These are phyloP conservation scores for Nadsonia commutata DNA, from an alignment of 1,139 yeast genomes.

Conservation along the genomic window DNA sequence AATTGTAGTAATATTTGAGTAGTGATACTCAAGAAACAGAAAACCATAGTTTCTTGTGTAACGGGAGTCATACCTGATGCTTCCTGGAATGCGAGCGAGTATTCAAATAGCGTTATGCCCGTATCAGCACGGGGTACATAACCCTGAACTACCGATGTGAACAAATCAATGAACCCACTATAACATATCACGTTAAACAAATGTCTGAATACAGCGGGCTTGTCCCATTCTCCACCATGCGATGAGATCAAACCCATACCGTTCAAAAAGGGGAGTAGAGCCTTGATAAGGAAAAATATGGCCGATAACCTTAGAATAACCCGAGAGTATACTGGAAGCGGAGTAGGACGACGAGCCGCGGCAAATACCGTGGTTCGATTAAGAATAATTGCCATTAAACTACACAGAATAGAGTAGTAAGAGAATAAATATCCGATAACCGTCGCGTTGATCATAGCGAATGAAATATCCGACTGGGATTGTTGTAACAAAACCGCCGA, in stretches of 20 bases:
- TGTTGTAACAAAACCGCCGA: neutral
- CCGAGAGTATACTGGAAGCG: constrained; percentile 16
- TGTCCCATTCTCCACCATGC: constrained; percentile 20
- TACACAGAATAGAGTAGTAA: constrained; percentile 39
- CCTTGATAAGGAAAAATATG: constrained; percentile 17
- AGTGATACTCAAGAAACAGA: constrained; percentile 37
- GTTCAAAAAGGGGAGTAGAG: constrained; percentile 1
- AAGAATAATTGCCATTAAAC: constrained; percentile 48
- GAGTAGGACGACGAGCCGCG: constrained; percentile 34
- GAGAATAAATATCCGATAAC: constrained; percentile 24
- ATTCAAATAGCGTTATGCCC: constrained; percentile 60
- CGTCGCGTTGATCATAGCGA: constrained; percentile 2
- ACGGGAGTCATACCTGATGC: constrained; percentile 39
- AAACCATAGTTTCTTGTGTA: constrained; percentile 37
- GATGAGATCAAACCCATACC: neutral
- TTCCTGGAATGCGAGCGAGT: constrained; percentile 61
- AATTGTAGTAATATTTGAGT: constrained; percentile 46
- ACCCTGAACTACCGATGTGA: constrained; percentile 47
- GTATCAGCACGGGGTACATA: constrained; percentile 46
- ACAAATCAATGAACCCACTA: constrained; percentile 57
- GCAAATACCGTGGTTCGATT: constrained; percentile 58
- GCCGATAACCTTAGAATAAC: constrained; percentile 27
- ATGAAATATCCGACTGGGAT: constrained; percentile 3
- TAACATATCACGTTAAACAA: constrained; percentile 46
- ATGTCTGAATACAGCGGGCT: constrained; percentile 48